Evolutionary conservation across 371 early-diverging fungal species (phyloP), one percentile per base, ranked within the genome.

Genomic region (Coemansia sp.): DNA sequence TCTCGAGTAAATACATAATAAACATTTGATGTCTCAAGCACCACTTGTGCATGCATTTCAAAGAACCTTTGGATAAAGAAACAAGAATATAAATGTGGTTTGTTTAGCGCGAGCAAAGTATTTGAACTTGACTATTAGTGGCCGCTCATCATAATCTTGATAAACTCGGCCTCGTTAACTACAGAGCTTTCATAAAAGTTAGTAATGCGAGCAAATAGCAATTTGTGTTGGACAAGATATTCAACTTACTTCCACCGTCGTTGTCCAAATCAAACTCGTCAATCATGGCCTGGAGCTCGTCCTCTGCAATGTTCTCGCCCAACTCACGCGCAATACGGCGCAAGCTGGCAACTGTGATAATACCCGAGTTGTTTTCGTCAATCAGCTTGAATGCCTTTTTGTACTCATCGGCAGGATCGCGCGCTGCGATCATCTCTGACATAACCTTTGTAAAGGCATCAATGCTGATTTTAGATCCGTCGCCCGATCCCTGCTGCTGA

Each of bases 221-320:
- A 3, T n/a, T 26, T 26, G 5, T 26, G 7, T 14, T 50, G 4
- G 21, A 40, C 40, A 62, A 16, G 5, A 31, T 11, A 8, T 29
- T n/a, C 21, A 29, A 85, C 83, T 63, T 83, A 90, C 88, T 90
- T 55, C 84, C 86, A 39, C 90, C 89, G 68, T 91, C 90, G 63
- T 86, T 82, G 71, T 89, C 87, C 73, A 88, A 59, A 68, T 91
- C 92, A 84, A 91, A 91, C 82, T 90, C 91, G 29, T 91, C 90
- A 62, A 90, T 86, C 91, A 90, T 90, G 11, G 88, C 87, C 64
- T 87, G 84, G 47, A 90, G 69, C 72, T 90, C 90, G 4, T 88
- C 89, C 45, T 92, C 89, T 48, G 85, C 84, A 57, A 91, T 72
- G 52, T 78, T 82, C 78, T 91, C 92, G 24, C 90, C 91, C 50